phyloP scores from a whole-genome alignment of 306 rosid species.

The Lathyrus oleraceus region DNA sequence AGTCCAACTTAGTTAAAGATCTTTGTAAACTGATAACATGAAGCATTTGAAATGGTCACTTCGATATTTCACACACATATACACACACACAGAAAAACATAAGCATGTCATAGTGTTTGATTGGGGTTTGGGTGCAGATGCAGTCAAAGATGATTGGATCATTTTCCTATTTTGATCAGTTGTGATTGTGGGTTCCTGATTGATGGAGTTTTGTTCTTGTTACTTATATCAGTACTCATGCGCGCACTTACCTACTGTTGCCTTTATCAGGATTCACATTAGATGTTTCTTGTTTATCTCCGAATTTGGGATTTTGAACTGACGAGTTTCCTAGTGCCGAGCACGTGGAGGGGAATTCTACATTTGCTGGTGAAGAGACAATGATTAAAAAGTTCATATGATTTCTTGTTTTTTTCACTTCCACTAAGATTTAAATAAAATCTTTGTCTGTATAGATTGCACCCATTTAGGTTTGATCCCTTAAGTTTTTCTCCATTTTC shows the following conservation, averaged over 20 bases:
- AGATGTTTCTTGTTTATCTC: slow-evolving; percentile 7
- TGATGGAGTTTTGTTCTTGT: neutral
- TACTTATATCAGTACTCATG: neutral
- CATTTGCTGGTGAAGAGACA: neutral
- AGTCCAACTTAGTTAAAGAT: neutral
- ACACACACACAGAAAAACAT: neutral
- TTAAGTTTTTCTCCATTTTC: neutral
- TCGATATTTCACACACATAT: neutral
- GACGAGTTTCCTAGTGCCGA: neutral
- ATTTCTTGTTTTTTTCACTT: neutral
- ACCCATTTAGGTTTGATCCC: slow-evolving; percentile 3
- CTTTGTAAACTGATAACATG: neutral
- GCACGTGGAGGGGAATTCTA: neutral
- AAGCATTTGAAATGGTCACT: neutral
- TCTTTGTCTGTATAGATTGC: neutral
- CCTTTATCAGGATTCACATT: neutral
- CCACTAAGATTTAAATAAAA: neutral
- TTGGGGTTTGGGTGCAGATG: slow-evolving; percentile 20
- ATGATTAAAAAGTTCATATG: neutral
- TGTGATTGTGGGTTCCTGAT: slow-evolving; percentile 4
- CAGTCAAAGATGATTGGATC: slow-evolving; percentile 11
- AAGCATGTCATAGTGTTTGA: slow-evolving; percentile 17
- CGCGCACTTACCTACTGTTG: neutral
- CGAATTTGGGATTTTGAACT: neutral
- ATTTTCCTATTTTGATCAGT: neutral